Evolutionary conservation across 2,329 filamentous ascomycete species (phyloP), one percentile per base, ranked within the genome.

Genomic region (Ophiobolus disseminans): DNA sequence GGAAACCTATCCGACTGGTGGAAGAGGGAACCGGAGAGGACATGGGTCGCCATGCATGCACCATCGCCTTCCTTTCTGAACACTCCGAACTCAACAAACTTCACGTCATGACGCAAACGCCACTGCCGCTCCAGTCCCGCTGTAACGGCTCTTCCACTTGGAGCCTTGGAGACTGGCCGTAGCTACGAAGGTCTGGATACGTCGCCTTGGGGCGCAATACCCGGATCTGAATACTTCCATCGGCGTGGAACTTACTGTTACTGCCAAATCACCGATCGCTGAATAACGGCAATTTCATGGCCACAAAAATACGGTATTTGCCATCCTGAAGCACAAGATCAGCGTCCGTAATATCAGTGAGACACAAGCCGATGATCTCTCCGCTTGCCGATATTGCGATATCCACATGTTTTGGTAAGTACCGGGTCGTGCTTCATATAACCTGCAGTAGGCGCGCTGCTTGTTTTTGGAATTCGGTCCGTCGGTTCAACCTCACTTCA

Each of bases 291-390:
- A 22, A 38, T 38, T 20, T 38, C 20, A 11, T 13, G 20, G 13
- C 14, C 13, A n/a, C 10, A 11, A 35, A 16, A 22, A 36, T 23
- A 22, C 14, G 22, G 23, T 23, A 28, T 37, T 19, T 25, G 9
- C 31, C 41, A 19, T 22, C 19, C n/a, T 39, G 6, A 26, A 44
- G 41, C 25, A 37, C 19, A 43, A 22, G 41, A 53, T 53, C 44
- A 48, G n/a, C 46, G 22, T 21, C 9, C 13, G 45, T 37, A 53
- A 50, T 53, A 45, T 53, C 26, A 8, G 30, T 30, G 50, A 26
- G 26, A 20, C 26, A 39, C 25, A 39, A 35, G 13, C 31, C 38
- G 38, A 17, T 38, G 16, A 40, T 45, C 22, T 17, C 20, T 20
- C 35, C 3, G 25, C 22, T 8, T 34, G 26, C 19, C 32, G 17